Conservation (phyloP, 2,329 filamentous ascomycete genomes). For the Sarocladium kiliense region DNA sequence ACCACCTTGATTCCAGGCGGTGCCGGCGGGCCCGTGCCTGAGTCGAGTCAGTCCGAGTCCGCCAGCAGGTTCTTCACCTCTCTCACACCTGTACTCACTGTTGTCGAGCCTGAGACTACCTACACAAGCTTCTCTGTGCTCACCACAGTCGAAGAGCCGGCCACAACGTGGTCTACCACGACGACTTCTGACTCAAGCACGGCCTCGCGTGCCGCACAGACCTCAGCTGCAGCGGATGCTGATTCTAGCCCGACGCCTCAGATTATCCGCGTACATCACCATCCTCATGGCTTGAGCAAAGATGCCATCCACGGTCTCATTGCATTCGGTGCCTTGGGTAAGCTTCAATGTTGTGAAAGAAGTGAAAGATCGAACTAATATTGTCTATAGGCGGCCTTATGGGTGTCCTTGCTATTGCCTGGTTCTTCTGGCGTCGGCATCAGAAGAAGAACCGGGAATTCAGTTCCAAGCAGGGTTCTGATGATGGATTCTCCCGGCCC, state of each 20-base stretch:
- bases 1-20: neutral
- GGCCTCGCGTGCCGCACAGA: neutral
- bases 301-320: slow-evolving; percentile 26
- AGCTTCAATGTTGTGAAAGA: slow-evolving; percentile 10
- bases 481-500: slow-evolving; percentile 14
- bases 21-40: neutral
- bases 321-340: slow-evolving; percentile 30
- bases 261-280: slow-evolving; percentile 1
- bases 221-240: neutral
- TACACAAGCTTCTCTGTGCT: neutral
- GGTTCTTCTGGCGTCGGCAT: slow-evolving; percentile 37
- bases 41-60: neutral
- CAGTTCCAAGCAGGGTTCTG: neutral
- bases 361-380: neutral
- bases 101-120: slow-evolving; percentile 2
- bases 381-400: slow-evolving; percentile 34
- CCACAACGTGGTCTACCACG: neutral
- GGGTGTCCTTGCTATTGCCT: slow-evolving; percentile 36
- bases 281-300: slow-evolving; percentile 9
- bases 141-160: neutral
- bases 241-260: slow-evolving; percentile 4
- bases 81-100: neutral
- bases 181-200: neutral
- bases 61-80: neutral
- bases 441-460: slow-evolving; percentile 22